Conservation (phyloP, 2,329 filamentous ascomycete genomes). For the Monosporascus sp. region DNA sequence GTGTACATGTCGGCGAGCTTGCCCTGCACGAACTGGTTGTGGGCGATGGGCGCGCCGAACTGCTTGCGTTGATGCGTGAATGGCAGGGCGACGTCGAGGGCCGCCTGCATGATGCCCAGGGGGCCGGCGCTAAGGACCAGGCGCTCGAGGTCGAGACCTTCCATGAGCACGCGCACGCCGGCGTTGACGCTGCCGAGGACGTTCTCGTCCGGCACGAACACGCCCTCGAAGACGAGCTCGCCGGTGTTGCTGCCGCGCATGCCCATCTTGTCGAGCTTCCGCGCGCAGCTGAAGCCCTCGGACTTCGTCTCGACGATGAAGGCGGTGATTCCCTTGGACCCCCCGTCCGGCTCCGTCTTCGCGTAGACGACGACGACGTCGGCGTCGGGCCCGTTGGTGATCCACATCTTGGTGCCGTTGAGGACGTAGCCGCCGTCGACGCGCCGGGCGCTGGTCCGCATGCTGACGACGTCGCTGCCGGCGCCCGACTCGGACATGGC, state of each 20-base stretch:
- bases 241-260: conserved; percentile 98
- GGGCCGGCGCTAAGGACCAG: conserved; percentile 88
- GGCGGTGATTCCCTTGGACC: conserved; percentile 87
- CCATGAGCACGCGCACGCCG: conserved; percentile 90
- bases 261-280: conserved; percentile 95
- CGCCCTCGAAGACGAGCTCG: conserved; percentile 83
- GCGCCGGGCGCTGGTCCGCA: conserved; percentile 78
- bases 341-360: conserved; percentile 78
- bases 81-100: conserved; percentile 78
- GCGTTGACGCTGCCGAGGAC: conserved; percentile 74
- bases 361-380: conserved; percentile 92
- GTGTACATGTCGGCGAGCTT: conserved; percentile 98
- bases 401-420: conserved; percentile 98
- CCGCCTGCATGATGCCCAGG: conserved; percentile 89
- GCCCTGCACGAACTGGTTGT: conserved; percentile 90
- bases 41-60: conserved; percentile 79
- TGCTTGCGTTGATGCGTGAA: conserved; percentile 87
- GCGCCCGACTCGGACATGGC: conserved; percentile 94
- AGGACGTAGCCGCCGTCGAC: conserved; percentile 82
- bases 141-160: conserved; percentile 89
- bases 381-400: conserved; percentile 96
- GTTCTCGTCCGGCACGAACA: conserved; percentile 82
- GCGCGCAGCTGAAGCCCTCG: conserved; percentile 76
- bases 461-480: conserved; percentile 90
- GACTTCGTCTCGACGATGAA: conserved; percentile 75